Base-by-base conservation (phyloP, 495 filamentous ascomycete genomes). In the Hypoxylon fragiforme region DNA sequence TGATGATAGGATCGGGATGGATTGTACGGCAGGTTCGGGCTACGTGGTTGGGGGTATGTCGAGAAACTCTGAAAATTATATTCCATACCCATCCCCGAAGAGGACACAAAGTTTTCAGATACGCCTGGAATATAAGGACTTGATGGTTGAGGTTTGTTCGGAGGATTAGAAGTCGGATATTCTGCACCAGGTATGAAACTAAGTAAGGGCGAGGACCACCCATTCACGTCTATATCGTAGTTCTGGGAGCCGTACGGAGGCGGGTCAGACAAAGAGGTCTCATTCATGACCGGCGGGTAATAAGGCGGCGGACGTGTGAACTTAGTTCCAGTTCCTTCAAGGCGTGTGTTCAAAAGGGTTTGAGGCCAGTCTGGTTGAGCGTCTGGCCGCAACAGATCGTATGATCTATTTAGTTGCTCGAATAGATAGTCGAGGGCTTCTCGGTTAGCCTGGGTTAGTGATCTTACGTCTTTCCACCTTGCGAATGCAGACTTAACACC, bases 401-500 rank as follows among this genome's bases (percentile, higher is more conserved):
- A 45, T n/a, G 32, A 41, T 3, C 14, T 14, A 14, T 19, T 34
- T n/a, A 62, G 32, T n/a, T 31, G 31, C 24, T 47, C 21, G 7
- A 56, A 56, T 24, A 48, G 45, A 3, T 39, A 3, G 9, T 49
- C 43, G 31, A 56, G 37, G 12, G n/a, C 34, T 12, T 45, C 13
- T 11, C 28, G 44, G 1, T 61, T 28, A 13, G 28, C 8, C 13
- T 44, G 12, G 3, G 36, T 52, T 13, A 48, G 7, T 8, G 38
- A 16, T 2, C 12, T 35, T 1, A 26, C 16, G 11, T 24, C 20
- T 15, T 41, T 34, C 58, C 58, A 62, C 12, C 22, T 31, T 5
- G n/a, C 37, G 26, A 62, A 56, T 7, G 58, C 47, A 9, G 58
- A 52, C 20, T 56, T 18, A 13, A 38, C 43, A 9, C n/a, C 21